Base-by-base conservation (phyloP, 768 basidiomycete species). In the Rhodotorula paludigena region DNA sequence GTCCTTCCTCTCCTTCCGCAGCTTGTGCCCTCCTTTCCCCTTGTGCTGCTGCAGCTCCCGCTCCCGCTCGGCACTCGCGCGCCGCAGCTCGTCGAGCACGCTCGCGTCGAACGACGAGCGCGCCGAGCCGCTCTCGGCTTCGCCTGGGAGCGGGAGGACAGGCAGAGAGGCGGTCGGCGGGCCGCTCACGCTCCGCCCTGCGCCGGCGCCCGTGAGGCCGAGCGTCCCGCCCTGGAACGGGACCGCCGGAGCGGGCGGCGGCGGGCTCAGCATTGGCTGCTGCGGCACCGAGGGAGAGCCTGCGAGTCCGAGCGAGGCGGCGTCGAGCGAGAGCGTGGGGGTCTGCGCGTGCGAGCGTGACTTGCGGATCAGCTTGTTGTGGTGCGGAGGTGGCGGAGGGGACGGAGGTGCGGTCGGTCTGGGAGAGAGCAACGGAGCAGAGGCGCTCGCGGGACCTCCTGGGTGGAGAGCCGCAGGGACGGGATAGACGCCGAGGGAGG, bases 301-400 rank as follows among this genome's bases (percentile, higher is more conserved):
- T 14, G 45, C 45, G 33, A 30, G 49, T 10, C 18, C n/a, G n/a
- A 28, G 47, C n/a, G n/a, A 2, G 5, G n/a, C 25, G 12, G 47
- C 47, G n/a, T 25, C 47, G 55, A n/a, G 5, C 23, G 38, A n/a
- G 41, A 28, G 35, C n/a, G 36, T 21, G 15, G 33, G 38, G 30
- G 39, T 16, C 0, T 53, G 51, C 20, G 60, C 60, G 25, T 53
- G 41, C 30, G 60, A 61, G 25, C 60, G 60, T 18, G 60, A 61
- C 35, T 61, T 61, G 51, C 60, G 60, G 23, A 61, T 41, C 30
- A 61, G 52, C 52, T 61, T 61, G 60, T 61, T 39, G 51, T 51
- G 60, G 32, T 9, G 41, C 14, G 23, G 15, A 20, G 38, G 42
- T 5, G 30, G 32, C 28, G 60, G 39, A 2, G 55, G 30, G 11